Evolutionary conservation across 495 filamentous ascomycete genomes (phyloP), one percentile per base, ranked within the genome.

Genomic region (Daldinia vernicosa): DNA sequence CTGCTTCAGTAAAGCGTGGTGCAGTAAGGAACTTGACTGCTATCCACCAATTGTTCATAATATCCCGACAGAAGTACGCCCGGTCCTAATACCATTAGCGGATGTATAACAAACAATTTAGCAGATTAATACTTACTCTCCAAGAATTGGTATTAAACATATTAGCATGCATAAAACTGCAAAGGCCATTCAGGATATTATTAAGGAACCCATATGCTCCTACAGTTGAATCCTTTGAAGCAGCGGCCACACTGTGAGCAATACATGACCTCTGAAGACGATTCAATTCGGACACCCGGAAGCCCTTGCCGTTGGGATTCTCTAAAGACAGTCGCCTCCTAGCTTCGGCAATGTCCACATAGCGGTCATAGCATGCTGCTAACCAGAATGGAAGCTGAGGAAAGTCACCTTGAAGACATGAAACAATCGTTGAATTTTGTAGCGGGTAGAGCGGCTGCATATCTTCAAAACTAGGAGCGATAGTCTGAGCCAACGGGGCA

Each of bases 241-340:
- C 81, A 9, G 85, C 83, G 24, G 86, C 84, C 27, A 90, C 84
- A 9, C 85, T 84, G 55, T 76, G 78, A 9, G 86, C 85, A 14
- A 88, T 84, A 50, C 87, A 78, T 9, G 92, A 93, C 55, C 91
- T 81, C 77, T 94, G 89, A 17, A 94, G 79, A 3, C 89, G 85
- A 66, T 87, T 92, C 84, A 92, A 84, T 52, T 87, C 82, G 7
- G 86, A 88, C 27, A 89, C 84, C 69, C 89, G 89, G 66, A 82
- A 75, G 9, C 80, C 72, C 7, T 75, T 75, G 52, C 80, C 70
- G 6, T 65, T 76, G n/a, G 47, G 58, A 6, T 80, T 74, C 55
- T 86, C 78, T 4, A 60, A 33, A 37, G 79, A 70, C 68, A 81
- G 67, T 32, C 56, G 69, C 8, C 66, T 66, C 55, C 77, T 56